phyloP scores from a whole-genome alignment of 768 basidiomycete genomes.

The Mycena albidolilacea region DNA sequence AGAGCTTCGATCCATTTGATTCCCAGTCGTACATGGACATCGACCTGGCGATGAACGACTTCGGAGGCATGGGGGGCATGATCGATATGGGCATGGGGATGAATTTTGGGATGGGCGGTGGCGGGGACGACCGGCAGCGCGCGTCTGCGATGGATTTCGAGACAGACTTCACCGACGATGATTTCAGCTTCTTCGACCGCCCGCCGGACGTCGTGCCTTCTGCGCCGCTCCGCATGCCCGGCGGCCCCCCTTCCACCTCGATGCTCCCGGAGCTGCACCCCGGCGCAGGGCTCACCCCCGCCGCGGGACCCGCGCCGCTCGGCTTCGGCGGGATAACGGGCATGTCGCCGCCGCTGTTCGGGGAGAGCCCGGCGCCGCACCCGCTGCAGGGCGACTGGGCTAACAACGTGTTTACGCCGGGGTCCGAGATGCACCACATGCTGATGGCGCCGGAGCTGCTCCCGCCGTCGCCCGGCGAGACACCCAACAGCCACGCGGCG shows the following conservation, averaged over 20 bases:
- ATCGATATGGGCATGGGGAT: conserved; percentile 49
- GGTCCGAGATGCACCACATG: conserved; percentile 49
- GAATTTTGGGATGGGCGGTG: conserved; percentile 31
- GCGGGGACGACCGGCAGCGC: conserved; percentile 27
- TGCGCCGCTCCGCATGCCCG: conserved; percentile 19
- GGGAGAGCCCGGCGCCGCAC: conserved; percentile 39
- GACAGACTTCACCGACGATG: conserved; percentile 85
- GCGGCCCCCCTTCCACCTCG: conserved; percentile 29
- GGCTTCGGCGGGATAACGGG: conserved; percentile 45
- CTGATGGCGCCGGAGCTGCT: conserved; percentile 57
- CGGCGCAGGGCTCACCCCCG: conserved; percentile 49
- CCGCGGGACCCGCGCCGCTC: conserved; percentile 50
- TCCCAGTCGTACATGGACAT: conserved; percentile 60
- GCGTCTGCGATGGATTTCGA: conserved; percentile 62
- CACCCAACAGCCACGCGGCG: conserved; percentile 57
- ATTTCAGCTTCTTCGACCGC: conserved; percentile 90
- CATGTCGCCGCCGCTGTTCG: conserved; percentile 44
- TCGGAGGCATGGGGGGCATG: conserved; percentile 51
- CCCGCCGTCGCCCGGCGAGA: conserved; percentile 67
- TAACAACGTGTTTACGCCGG: conserved; percentile 38
- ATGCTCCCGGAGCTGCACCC: conserved; percentile 29
- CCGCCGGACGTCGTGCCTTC: conserved; percentile 51
- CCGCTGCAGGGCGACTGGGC: conserved; percentile 26
- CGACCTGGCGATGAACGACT: conserved; percentile 65
- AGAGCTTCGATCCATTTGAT: conserved; percentile 61